Percentiles rank a stretch among this genome's conserved stretches.
phyloP scores from a whole-genome alignment of 2,329 filamentous ascomycete genomes.

The Plenodomus lindquistii region DNA sequence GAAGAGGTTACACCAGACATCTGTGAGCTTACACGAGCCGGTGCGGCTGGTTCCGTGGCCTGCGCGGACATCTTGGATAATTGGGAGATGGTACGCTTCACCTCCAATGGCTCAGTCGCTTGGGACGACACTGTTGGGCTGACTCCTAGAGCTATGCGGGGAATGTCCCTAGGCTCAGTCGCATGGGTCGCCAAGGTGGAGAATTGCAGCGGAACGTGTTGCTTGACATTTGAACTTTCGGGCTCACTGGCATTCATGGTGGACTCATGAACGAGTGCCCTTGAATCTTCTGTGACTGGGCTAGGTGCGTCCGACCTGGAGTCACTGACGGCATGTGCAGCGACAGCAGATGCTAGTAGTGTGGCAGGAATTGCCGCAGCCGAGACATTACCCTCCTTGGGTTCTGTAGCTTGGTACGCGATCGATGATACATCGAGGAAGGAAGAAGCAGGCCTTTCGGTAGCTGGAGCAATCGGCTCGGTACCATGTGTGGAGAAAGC shows the following conservation, averaged over 20 bases:
- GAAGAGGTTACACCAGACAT: constrained; percentile 21
- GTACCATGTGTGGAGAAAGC: constrained; percentile 22
- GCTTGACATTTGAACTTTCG: not conserved
- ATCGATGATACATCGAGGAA: constrained; percentile 34
- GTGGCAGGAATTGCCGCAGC: constrained; percentile 21
- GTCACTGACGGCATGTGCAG: constrained; percentile 20
- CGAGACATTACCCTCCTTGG: constrained; percentile 19
- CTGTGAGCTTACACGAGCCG: constrained; percentile 9
- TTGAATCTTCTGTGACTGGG: not conserved
- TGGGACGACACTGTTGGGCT: constrained; percentile 29
- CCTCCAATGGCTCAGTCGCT: constrained; percentile 17
- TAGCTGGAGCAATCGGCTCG: constrained; percentile 33
- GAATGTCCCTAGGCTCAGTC: constrained; percentile 28
- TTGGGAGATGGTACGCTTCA: constrained; percentile 9
- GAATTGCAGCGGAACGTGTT: constrained; percentile 16
- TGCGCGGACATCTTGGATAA: constrained; percentile 23
- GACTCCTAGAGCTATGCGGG: constrained; percentile 17
- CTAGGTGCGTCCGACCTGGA: not conserved
- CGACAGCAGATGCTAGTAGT: constrained; percentile 35
- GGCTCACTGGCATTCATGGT: not conserved
- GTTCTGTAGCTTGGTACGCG: constrained; percentile 33
- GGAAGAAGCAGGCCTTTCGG: constrained; percentile 31
- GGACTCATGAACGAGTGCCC: not conserved
- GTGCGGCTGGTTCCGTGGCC: constrained; percentile 13
- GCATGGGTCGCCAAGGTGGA: constrained; percentile 34